Evolutionary conservation across 2,329 filamentous ascomycete genomes (phyloP), one percentile per base, ranked within the genome.

Genomic region (Raffaelea ambrosiae): DNA sequence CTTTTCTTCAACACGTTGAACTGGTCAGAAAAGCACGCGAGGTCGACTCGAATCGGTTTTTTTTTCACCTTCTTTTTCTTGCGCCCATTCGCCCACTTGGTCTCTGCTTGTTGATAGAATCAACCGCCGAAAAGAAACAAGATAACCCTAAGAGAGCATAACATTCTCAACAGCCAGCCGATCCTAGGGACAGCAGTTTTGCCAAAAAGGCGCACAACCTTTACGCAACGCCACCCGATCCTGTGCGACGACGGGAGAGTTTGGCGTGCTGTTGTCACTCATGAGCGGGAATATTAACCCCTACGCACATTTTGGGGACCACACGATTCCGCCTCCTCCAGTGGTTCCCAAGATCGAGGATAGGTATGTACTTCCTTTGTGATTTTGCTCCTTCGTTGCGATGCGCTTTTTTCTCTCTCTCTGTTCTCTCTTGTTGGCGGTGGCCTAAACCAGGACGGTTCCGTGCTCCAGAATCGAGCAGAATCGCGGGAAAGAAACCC

Each of bases 201-300:
- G n/a, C n/a, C n/a, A n/a, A n/a, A n/a, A n/a, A n/a, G n/a, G n/a
- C n/a, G n/a, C n/a, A 38, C 35, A n/a, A 16, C 14, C 14, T 5
- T 14, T n/a, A 38, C 5, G 13, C 35, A 14, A 38, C 35, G 35
- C 35, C 35, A 41, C 20, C 20, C 19, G 20, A 41, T 14, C 10
- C 22, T 46, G 23, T 44, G 45, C 20, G 40, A 40, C 48, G 22
- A 43, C 44, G 40, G 44, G 44, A 36, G 21, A 41, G 22, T 16
- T 38, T 46, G 44, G 29, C 40, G 43, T 38, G 18, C 42, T 38
- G 48, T 29, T 36, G 44, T 46, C 47, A 44, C 43, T 43, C 50
- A 55, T 55, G 53, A 54, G 48, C 42, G 48, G 47, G 40, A 51
- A 51, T 40, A 35, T 51, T 16, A 47, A 49, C 35, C 35, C 47